Evolutionary conservation across 1,139 yeast genomes (phyloP).

Genomic region (Hemisphaericaspora xylofermentans): DNA sequence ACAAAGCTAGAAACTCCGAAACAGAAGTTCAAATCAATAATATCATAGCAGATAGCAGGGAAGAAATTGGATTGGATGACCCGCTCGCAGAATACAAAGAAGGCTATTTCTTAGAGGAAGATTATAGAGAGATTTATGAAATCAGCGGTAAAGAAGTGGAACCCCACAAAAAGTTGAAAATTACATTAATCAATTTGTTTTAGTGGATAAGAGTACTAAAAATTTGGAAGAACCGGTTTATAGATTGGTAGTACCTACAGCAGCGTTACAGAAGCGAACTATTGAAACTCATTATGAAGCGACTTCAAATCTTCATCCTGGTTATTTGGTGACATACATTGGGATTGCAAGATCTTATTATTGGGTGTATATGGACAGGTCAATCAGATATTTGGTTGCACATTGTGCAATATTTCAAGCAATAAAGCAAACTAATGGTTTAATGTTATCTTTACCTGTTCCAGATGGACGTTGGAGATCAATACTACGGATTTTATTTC

Average conservation of each 20-base stretch:
- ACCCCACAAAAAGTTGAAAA: no score
- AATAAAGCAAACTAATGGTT: background rate
- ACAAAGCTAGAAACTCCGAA: no score
- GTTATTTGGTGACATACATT: background rate
- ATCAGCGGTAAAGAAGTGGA: no score
- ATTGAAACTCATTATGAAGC: background rate
- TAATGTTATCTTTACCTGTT: background rate
- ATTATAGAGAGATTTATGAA: no score
- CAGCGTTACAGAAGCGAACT: background rate
- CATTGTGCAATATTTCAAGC: slow-evolving; percentile 1
- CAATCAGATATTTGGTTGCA: background rate
- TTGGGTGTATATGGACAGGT: background rate
- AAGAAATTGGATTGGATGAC: no score
- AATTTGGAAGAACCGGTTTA: no score
- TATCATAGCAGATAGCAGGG: no score
- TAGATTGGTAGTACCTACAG: background rate
- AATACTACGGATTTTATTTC: slow-evolving; percentile 4
- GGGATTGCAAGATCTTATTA: background rate
- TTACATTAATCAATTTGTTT: no score
- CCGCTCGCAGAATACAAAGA: no score
- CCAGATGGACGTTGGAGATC: background rate
- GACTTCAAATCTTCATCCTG: background rate
- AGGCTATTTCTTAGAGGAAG: no score
- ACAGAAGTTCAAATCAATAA: no score
- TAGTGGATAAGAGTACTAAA: no score